Evolutionary conservation across 768 basidiomycete species (phyloP).

Genomic region (Coprinellus micaceus): DNA sequence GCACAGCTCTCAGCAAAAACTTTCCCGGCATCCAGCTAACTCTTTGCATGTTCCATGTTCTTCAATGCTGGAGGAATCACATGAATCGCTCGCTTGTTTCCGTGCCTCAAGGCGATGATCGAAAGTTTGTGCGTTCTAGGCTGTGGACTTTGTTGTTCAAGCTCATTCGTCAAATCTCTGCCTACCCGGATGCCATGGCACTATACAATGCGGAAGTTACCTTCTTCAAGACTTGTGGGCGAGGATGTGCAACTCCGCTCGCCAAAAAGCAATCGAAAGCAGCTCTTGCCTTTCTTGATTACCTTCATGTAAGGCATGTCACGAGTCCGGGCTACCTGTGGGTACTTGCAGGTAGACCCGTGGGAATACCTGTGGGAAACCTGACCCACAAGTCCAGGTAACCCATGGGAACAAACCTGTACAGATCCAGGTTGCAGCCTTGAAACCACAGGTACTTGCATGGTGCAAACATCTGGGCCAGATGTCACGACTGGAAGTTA

Average conservation of each 20-base stretch:
- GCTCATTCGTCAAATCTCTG: constrained; percentile 19
- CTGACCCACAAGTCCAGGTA: no score
- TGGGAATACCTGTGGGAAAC: no score
- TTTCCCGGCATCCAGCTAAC: constrained; percentile 23
- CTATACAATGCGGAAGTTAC: constrained; percentile 14
- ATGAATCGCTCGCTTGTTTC: constrained; percentile 22
- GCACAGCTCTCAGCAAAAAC: constrained; percentile 16
- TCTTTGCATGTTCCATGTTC: constrained; percentile 33
- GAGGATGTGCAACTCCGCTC: background rate
- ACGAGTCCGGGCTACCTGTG: no score
- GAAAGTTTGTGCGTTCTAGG: constrained; percentile 11
- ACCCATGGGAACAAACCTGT: no score
- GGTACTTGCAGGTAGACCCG: no score
- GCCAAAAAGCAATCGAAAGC: constrained; percentile 15
- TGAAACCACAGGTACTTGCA: no score
- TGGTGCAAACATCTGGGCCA: no score
- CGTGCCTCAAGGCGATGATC: constrained; percentile 23
- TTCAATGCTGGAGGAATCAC: constrained; percentile 30
- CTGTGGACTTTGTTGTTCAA: constrained; percentile 18
- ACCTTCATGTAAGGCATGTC: no score
- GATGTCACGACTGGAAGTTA: no score
- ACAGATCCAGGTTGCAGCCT: no score
- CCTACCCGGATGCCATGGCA: constrained; percentile 17
- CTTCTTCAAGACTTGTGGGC: constrained; percentile 11
- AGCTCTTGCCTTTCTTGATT: constrained; percentile 19